These are phyloP conservation scores for Nigrograna mackinnonii DNA, from an alignment of 2,329 filamentous ascomycete genomes.

Conservation along the genomic window DNA sequence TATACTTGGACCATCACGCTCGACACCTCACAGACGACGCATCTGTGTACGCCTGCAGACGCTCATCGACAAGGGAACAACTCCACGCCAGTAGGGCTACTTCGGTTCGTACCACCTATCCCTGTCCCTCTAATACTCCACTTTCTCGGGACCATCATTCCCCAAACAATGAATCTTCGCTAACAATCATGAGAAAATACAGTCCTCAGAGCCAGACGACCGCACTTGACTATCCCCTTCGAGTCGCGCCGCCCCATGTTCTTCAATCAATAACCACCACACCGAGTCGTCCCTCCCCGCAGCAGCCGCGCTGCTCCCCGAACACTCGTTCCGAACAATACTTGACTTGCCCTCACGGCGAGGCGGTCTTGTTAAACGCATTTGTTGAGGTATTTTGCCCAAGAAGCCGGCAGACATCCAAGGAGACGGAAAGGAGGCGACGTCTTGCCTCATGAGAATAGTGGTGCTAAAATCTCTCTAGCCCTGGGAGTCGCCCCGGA, in stretches of 20 bases:
- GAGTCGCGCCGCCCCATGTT: constrained; percentile 28
- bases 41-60: constrained; percentile 35
- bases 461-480: constrained; percentile 27
- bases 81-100: constrained; percentile 23
- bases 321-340: constrained; percentile 7
- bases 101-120: constrained; percentile 38
- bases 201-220: constrained; percentile 21
- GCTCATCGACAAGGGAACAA: constrained; percentile 28
- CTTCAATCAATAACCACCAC: constrained; percentile 21
- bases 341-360: constrained; percentile 16
- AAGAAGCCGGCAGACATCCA: constrained; percentile 6
- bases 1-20: no score
- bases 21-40: constrained; percentile 28
- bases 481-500: constrained; percentile 26
- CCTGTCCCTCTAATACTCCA: constrained; percentile 20
- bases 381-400: constrained; percentile 29
- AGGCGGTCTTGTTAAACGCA: constrained; percentile 18
- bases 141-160: constrained; percentile 10
- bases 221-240: constrained; percentile 12
- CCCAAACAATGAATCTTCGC: constrained; percentile 17
- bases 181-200: constrained; percentile 37
- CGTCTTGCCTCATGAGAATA: constrained; percentile 11
- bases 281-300: no score
- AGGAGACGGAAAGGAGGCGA: constrained; percentile 2
- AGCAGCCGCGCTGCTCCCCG: no score